Evolutionary conservation across 345 rosid species (phyloP).

Genomic region (Euphorbia peplus): DNA sequence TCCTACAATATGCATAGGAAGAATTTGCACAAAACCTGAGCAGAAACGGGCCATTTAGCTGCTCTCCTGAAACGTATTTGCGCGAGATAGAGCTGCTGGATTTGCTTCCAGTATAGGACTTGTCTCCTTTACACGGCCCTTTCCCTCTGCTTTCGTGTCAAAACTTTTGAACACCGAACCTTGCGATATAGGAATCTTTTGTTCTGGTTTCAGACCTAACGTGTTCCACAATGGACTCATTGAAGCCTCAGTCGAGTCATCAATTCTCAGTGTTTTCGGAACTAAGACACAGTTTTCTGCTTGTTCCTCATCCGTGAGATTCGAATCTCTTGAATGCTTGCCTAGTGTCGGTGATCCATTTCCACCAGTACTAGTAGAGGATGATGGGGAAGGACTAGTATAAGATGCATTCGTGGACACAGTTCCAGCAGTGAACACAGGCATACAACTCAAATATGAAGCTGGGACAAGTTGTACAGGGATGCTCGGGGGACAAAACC

Average conservation of each 20-base stretch:
- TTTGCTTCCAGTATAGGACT: conserved; percentile 51
- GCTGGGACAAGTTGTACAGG: conserved; percentile 62
- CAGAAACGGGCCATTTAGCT: conserved; percentile 24
- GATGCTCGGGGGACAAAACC: conserved; percentile 60
- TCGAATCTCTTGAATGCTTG: conserved; percentile 65
- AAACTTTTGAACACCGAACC: conserved; percentile 33
- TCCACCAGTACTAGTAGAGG: conserved; percentile 41
- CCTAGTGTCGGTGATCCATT: conserved; percentile 52
- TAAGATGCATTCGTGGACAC: conserved; percentile 17
- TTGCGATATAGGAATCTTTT: conserved; percentile 30
- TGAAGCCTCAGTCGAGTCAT: conserved; percentile 67
- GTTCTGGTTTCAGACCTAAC: conserved; percentile 56
- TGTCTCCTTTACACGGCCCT: conserved; percentile 28
- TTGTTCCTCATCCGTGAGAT: conserved; percentile 35
- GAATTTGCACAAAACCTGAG: conserved; percentile 2
- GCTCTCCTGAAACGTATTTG: conserved; percentile 56
- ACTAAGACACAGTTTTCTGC: conserved; percentile 47
- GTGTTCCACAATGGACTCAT: conserved; percentile 81
- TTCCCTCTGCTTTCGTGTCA: conserved; percentile 31
- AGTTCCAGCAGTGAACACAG: conserved; percentile 42
- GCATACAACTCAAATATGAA: conserved; percentile 58
- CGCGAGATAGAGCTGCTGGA: conserved; percentile 66
- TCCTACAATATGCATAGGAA: background rate
- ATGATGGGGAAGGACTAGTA: conserved; percentile 45
- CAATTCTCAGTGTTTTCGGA: conserved; percentile 72